Evolutionary conservation across 1,284 basidiomycete genomes (phyloP), one percentile per base, ranked within the genome.

Genomic region (Sporisorium exsertum): DNA sequence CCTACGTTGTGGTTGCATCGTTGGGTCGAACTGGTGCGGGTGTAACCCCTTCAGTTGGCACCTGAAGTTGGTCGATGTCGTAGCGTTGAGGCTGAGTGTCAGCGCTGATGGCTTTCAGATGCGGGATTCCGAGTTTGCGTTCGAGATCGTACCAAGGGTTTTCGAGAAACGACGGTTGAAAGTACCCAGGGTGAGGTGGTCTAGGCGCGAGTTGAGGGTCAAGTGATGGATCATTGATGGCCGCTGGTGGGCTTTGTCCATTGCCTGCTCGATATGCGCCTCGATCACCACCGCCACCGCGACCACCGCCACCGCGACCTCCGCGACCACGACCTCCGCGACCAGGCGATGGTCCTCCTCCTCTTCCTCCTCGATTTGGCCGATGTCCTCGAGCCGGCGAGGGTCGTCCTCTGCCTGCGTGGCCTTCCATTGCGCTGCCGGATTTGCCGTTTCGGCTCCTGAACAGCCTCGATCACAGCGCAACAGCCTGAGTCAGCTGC

Each of bases 71-170:
- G 27, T 29, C 40, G 18, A 15, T 20, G 49, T 24, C 27, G 18
- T 13, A 6, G 2, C 40, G 35, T 24, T 29, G 33, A 29, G 32
- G 20, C 16, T 50, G 54, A 20, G 15, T 10, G 20, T 43, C 15
- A 0, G 51, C 15, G 16, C 37, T 16, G 29, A 75, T n/a, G 3
- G 63, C 26, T 9, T 62, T 56, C 55, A 70, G 32, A 29, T 66
- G 73, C 13, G 58, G 55, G 16, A 76, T 54, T 3, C 54, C 68
- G 15, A 59, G 50, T 35, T 68, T 71, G 18, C 29, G 20, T 18
- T 76, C 73, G 37, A 76, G 64, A 5, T 71, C 55, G 26, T 37
- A 54, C 73, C 73, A 76, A 2, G 73, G 73, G 27, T 76, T 70
- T 24, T 68, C 69, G 62, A 76, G n/a, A 49, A 76, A 76, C 16